Evolutionary conservation across 1,284 basidiomycete genomes (phyloP), one percentile per base, ranked within the genome.

Genomic region (Ganoderma lucidum): DNA sequence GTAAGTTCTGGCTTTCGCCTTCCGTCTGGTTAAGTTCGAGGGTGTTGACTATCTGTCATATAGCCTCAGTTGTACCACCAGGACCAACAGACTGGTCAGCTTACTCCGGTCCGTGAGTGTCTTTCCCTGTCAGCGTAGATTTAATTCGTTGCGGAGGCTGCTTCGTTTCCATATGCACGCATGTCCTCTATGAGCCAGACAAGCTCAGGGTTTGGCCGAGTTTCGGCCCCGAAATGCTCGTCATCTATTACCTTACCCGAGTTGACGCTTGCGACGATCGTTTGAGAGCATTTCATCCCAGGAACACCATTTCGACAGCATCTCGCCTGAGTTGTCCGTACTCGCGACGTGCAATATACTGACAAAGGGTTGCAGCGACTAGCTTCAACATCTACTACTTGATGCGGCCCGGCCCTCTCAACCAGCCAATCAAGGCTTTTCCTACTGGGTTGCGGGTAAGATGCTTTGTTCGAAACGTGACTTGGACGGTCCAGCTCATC

Each of bases 371-470:
- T 1, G 37, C 51, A 71, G 71, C 67, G 32, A 64, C 73, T n/a
- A 51, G 53, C 41, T 72, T 72, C 66, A 74, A 74, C 69, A 77
- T 77, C 44, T 77, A 78, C 66, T 78, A 78, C 69, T 62, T 78
- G 66, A 74, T 73, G 44, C 61, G 65, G 35, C 70, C 48, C 3
- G 64, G 64, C 10, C 68, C 73, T 32, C 66, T 53, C 23, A 53
- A 66, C 23, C 75, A 75, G 64, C 68, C 58, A 12, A 64, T 77
- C 14, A 48, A 76, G 17, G 72, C 75, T 6, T 75, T 78, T 66
- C 78, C 78, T 19, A 68, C 72, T 6, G 78, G 77, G 14, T 68
- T 79, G 51, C 71, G 70, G 68, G 75, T 75, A 62, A 37, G 59
- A 15, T 30, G 19, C n/a, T 42, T 0, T 61, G 35, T n/a, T 39